These are phyloP conservation scores for Paramecium caudatum DNA, from an alignment of 73 alveolate species.

Conservation along the genomic window DNA sequence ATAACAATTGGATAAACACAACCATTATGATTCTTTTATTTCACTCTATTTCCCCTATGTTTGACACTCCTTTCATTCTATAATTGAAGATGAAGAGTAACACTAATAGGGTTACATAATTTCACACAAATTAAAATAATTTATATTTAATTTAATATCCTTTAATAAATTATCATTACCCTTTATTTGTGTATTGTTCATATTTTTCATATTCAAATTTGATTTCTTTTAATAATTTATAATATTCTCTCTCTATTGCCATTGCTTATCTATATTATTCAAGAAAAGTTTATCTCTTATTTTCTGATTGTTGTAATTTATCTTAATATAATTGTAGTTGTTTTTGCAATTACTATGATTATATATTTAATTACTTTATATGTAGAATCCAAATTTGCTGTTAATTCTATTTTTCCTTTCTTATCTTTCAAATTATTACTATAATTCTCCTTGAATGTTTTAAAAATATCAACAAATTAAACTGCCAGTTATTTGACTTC, in stretches of 20 bases:
- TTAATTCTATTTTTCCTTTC: constrained; percentile 73
- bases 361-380: constrained; percentile 14
- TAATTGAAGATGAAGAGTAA: constrained; percentile 3
- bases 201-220: constrained; percentile 35
- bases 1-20: constrained; percentile 36
- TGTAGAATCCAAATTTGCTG: constrained; percentile 63
- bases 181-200: background rate
- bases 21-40: constrained; percentile 35
- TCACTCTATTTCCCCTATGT: constrained; percentile 28
- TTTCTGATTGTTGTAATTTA: background rate
- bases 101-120: constrained; percentile 32
- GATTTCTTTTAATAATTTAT: constrained; percentile 67
- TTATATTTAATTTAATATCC: background rate
- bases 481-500: constrained; percentile 72
- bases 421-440: constrained; percentile 63
- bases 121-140: constrained; percentile 21
- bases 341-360: constrained; percentile 41
- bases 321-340: background rate
- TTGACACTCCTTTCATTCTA: constrained; percentile 49
- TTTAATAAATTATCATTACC: background rate
- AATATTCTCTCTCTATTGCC: constrained; percentile 73
- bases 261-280: constrained; percentile 39
- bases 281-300: constrained; percentile 11
- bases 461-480: constrained; percentile 73
- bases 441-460: constrained; percentile 73